Percentiles rank a stretch among this genome's conserved stretches.
phyloP scores from a whole-genome alignment of 495 filamentous ascomycete species.

The Podospora tetraspora region DNA sequence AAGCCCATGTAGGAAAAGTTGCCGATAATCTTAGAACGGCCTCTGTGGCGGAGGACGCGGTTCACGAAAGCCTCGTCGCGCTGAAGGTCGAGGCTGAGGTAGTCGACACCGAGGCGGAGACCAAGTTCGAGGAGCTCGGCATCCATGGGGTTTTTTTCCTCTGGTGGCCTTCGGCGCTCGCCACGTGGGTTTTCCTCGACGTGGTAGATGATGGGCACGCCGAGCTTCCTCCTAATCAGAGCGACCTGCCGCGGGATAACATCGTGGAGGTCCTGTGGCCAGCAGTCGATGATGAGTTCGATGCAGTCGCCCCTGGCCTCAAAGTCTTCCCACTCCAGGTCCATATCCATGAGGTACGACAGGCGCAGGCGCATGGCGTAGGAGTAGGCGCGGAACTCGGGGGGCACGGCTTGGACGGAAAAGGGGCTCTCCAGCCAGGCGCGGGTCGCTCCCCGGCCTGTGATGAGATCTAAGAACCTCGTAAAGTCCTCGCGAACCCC shows the following conservation, averaged over 20 bases:
- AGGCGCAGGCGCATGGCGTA: slow-evolving; percentile 61
- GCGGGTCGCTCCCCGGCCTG: slow-evolving; percentile 49
- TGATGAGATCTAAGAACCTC: slow-evolving; percentile 61
- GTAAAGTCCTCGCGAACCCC: slow-evolving; percentile 70
- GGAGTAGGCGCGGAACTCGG: slow-evolving; percentile 60
- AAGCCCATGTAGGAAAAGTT: slow-evolving; percentile 51
- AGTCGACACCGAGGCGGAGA: slow-evolving; percentile 68
- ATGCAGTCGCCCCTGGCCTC: slow-evolving; percentile 68
- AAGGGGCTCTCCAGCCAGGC: slow-evolving; percentile 65
- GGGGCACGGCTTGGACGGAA: slow-evolving; percentile 62
- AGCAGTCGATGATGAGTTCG: slow-evolving; percentile 62
- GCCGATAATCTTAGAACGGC: slow-evolving; percentile 70
- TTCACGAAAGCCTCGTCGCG: slow-evolving; percentile 48
- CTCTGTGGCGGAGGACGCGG: slow-evolving; percentile 52
- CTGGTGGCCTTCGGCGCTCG: slow-evolving; percentile 32
- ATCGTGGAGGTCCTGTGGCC: slow-evolving; percentile 48
- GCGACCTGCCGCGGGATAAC: slow-evolving; percentile 54
- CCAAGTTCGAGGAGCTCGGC: slow-evolving; percentile 60
- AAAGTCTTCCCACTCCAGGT: slow-evolving; percentile 54
- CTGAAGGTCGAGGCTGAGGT: slow-evolving; percentile 60
- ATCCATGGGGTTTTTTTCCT: slow-evolving; percentile 48
- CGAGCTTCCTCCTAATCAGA: slow-evolving; percentile 57
- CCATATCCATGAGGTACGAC: slow-evolving; percentile 51
- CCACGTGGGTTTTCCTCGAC: slow-evolving; percentile 52
- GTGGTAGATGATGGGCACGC: slow-evolving; percentile 64